Evolutionary conservation across 768 basidiomycete species (phyloP), one percentile per base, ranked within the genome.

Genomic region (Podaxis rugospora): DNA sequence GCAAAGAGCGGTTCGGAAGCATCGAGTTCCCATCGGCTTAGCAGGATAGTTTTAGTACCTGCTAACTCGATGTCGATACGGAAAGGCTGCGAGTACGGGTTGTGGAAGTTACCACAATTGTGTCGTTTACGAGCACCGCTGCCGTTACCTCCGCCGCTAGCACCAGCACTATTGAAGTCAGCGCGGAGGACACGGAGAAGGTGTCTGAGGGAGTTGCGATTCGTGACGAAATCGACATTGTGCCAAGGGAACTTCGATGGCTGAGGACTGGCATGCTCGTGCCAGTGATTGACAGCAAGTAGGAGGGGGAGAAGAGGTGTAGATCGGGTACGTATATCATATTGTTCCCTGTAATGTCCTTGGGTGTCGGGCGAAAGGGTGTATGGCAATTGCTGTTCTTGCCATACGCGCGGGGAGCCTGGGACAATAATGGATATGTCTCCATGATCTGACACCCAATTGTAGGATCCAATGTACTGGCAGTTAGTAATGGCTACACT

Each of bases 41-140:
- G 69, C 36, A 89, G 65, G 14, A 86, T 73, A 0, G 88, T 88
- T 50, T 70, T 71, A 36, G 67, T 64, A 0, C 86, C 85, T 0
- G 74, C 76, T 11, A 87, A 70, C 66, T 90, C 81, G 3, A 83
- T 63, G 55, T 90, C 87, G 63, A 90, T 87, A 21, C 88, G 73
- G 63, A 89, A 90, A 10, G 56, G 56, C 16, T 57, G 21, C 4
- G 56, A 50, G 10, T 57, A 49, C 2, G 56, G 46, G 11, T 50
- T 35, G 23, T 35, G 14, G 47, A 50, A 57, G 28, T 36, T 49
- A 37, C 47, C 56, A 37, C 47, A 47, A 50, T 4, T 35, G 21
- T 57, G 39, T 46, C 18, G 36, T 25, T 44, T 49, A 28, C 16
- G 40, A 18, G 23, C 55, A 47, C 44, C 42, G 18, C 42, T 47